Percentiles rank a stretch among this genome's conserved stretches.
Evolutionary conservation across 768 basidiomycete genomes (phyloP).

Genomic region (Termitomyces sp.): DNA sequence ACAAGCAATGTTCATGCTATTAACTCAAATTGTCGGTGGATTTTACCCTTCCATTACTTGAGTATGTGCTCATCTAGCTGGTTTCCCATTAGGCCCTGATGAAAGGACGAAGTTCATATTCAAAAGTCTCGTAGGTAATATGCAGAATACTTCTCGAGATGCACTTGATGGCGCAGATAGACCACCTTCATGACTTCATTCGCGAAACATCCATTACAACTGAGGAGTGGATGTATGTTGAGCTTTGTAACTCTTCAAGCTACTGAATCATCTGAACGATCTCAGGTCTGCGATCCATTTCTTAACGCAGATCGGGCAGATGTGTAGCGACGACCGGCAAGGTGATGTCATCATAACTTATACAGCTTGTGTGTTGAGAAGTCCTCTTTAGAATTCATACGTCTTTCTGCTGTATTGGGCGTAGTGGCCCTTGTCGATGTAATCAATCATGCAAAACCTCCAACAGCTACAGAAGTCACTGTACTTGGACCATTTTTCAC

Average conservation of each 20-base stretch:
- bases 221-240: slow-evolving; percentile 74
- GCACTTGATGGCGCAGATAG: slow-evolving; percentile 32
- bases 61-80: not conserved
- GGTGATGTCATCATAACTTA: slow-evolving; percentile 22
- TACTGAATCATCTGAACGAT: not conserved
- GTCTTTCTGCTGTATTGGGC: slow-evolving; percentile 79
- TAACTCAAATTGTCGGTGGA: slow-evolving; percentile 6
- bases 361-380: not conserved
- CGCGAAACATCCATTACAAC: slow-evolving; percentile 71
- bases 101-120: slow-evolving; percentile 40
- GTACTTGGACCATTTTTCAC: slow-evolving; percentile 84
- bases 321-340: slow-evolving; percentile 60
- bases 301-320: slow-evolving; percentile 70
- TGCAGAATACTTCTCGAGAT: not conserved
- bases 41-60: too few species aligned
- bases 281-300: slow-evolving; percentile 64
- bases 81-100: slow-evolving; percentile 22
- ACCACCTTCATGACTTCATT: slow-evolving; percentile 71
- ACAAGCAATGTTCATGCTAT: slow-evolving; percentile 25
- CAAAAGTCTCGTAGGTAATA: slow-evolving; percentile 29
- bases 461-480: slow-evolving; percentile 64
- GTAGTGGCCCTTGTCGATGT: slow-evolving; percentile 73
- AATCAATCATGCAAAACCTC: slow-evolving; percentile 61
- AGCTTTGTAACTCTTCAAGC: not conserved
- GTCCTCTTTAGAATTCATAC: slow-evolving; percentile 64